phyloP scores from a whole-genome alignment of 805 yeast species.

The Ogataea siamensis region DNA sequence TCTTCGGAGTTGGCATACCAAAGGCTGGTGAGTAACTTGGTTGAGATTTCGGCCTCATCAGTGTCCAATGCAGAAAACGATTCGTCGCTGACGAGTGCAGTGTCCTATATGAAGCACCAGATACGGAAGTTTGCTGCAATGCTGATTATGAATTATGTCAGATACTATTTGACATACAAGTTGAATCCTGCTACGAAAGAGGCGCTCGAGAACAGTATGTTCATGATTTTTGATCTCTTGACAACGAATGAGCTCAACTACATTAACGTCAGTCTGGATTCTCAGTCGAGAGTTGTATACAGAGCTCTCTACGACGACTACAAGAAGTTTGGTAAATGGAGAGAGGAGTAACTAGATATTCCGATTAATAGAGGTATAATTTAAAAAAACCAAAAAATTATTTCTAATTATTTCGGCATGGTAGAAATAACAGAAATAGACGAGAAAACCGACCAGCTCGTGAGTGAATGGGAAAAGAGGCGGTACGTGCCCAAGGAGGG shows the following conservation, averaged over 20 bases:
- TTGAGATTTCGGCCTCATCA: slow-evolving; percentile 59
- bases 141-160: slow-evolving; percentile 57
- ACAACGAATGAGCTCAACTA: slow-evolving; percentile 63
- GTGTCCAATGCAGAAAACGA: slow-evolving; percentile 24
- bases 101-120: slow-evolving; percentile 53
- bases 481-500: slow-evolving; percentile 38
- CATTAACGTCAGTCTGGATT: slow-evolving; percentile 64
- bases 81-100: slow-evolving; percentile 47
- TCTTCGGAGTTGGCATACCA: slow-evolving; percentile 45
- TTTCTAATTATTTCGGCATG: slow-evolving; percentile 20
- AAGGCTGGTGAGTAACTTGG: slow-evolving; percentile 62
- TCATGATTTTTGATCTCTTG: slow-evolving; percentile 63
- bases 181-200: slow-evolving; percentile 47
- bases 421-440: slow-evolving; percentile 31
- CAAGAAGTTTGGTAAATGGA: slow-evolving; percentile 80
- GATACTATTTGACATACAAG: slow-evolving; percentile 47
- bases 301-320: slow-evolving; percentile 69
- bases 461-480: slow-evolving; percentile 35
- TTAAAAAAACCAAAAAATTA: slow-evolving; percentile 1
- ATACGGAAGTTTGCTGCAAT: slow-evolving; percentile 64
- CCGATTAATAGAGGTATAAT: slow-evolving; percentile 4
- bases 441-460: slow-evolving; percentile 20
- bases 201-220: slow-evolving; percentile 54
- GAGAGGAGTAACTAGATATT: slow-evolving; percentile 43
- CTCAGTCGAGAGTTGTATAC: slow-evolving; percentile 65